Percentiles rank a stretch among this genome's conserved stretches.
These are phyloP conservation scores for Penicillium sclerotiorum DNA, from an alignment of 2,329 filamentous ascomycete species.

Conservation along the genomic window DNA sequence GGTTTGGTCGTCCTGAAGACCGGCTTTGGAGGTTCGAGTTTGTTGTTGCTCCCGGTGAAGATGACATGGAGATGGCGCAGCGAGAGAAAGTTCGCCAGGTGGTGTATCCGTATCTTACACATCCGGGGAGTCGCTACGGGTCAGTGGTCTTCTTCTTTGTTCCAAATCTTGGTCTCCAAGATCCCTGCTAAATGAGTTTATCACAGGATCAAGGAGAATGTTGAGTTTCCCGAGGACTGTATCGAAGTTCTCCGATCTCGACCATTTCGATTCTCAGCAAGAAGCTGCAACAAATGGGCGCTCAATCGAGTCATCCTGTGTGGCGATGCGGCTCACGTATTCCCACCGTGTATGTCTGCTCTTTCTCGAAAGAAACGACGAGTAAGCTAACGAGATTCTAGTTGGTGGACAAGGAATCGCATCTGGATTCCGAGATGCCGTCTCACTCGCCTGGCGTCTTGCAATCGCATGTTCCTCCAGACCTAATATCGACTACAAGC, in stretches of 20 bases:
- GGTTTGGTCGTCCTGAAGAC: conserved; percentile 46
- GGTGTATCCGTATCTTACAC: conserved; percentile 31
- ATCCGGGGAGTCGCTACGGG: conserved; percentile 29
- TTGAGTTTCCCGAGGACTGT: conserved; percentile 50
- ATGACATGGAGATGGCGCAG: conserved; percentile 31
- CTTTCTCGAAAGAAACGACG: not conserved
- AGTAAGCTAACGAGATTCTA: conserved; percentile 5
- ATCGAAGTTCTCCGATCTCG: conserved; percentile 50
- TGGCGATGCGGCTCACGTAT: conserved; percentile 57
- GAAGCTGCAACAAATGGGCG: conserved; percentile 53
- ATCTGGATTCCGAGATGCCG: conserved; percentile 45
- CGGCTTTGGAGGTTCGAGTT: conserved; percentile 51
- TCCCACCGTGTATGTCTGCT: conserved; percentile 48
- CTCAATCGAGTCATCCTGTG: conserved; percentile 45
- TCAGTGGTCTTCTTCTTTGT: conserved; percentile 10
- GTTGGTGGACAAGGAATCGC: conserved; percentile 48
- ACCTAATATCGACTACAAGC: conserved; percentile 19
- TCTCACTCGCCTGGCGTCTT: conserved; percentile 42
- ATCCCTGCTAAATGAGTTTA: not conserved
- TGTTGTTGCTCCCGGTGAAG: conserved; percentile 32
- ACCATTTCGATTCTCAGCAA: conserved; percentile 50
- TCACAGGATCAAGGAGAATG: conserved; percentile 17
- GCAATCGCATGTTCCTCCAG: conserved; percentile 28
- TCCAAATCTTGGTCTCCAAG: too few species aligned
- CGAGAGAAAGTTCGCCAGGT: conserved; percentile 22